Percentiles rank a stretch among this genome's conserved stretches.
These are phyloP conservation scores for Xerocomellus amylosporus DNA, from an alignment of 768 basidiomycete genomes.

Conservation along the genomic window DNA sequence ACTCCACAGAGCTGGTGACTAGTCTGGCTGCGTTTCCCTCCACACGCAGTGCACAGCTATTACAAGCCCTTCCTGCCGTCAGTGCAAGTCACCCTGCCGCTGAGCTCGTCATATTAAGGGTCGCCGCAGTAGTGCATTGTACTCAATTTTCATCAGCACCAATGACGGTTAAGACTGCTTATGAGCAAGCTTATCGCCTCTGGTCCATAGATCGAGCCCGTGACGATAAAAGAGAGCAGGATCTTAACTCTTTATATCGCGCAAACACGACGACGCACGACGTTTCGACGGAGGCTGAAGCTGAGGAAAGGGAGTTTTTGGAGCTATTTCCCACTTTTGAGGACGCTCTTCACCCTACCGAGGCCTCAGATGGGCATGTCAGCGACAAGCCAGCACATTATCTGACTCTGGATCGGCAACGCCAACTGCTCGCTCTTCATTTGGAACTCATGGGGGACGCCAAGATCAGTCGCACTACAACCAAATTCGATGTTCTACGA, in stretches of 20 bases:
- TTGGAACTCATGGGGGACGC: slow-evolving; percentile 37
- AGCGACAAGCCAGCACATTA: slow-evolving; percentile 28
- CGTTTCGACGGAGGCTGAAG: slow-evolving; percentile 62
- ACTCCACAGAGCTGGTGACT: slow-evolving; percentile 22
- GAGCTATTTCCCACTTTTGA: slow-evolving; percentile 85
- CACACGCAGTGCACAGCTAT: slow-evolving; percentile 38
- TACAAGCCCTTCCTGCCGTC: slow-evolving; percentile 29
- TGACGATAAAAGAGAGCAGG: slow-evolving; percentile 59
- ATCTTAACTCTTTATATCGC: slow-evolving; percentile 76
- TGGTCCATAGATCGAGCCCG: slow-evolving; percentile 82
- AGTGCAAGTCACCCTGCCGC: slow-evolving; percentile 19
- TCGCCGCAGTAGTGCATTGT: slow-evolving; percentile 41
- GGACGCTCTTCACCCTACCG: slow-evolving; percentile 42
- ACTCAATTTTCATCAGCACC: slow-evolving; percentile 7
- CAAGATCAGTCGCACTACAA: not conserved
- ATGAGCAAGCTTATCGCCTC: slow-evolving; percentile 70
- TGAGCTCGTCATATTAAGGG: slow-evolving; percentile 38
- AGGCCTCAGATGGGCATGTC: not conserved
- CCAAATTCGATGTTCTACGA: slow-evolving; percentile 35
- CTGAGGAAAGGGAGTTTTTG: slow-evolving; percentile 81
- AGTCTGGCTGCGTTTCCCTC: slow-evolving; percentile 56
- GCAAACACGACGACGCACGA: slow-evolving; percentile 51
- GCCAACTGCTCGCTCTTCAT: slow-evolving; percentile 48
- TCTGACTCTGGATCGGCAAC: slow-evolving; percentile 23
- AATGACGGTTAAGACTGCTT: slow-evolving; percentile 44